Percentiles rank a stretch among this genome's conserved stretches.
phyloP scores from a whole-genome alignment of 768 basidiomycete species.

The Flagelloscypha sp. region DNA sequence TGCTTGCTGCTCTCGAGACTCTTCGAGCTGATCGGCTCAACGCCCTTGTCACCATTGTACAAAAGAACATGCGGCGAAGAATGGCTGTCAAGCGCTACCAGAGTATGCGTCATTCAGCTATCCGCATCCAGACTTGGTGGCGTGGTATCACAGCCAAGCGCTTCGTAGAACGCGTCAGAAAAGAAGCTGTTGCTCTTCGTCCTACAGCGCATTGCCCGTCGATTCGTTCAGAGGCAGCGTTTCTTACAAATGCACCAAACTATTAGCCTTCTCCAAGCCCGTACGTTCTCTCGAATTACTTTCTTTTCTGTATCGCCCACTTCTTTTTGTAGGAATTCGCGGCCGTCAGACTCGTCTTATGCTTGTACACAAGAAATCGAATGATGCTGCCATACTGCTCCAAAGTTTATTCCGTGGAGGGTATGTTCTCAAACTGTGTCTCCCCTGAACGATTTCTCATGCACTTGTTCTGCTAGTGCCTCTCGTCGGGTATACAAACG shows the following conservation, averaged over 20 bases:
- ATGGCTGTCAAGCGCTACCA: constrained; percentile 80
- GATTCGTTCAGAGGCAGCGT: constrained; percentile 63
- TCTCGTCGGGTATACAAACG: constrained; percentile 43
- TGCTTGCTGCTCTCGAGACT: constrained; percentile 93
- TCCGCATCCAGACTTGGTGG: constrained; percentile 93
- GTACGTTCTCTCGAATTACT: constrained; percentile 61
- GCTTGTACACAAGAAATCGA: constrained; percentile 47
- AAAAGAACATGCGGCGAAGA: constrained; percentile 91
- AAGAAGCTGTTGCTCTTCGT: constrained; percentile 64
- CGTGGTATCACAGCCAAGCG: constrained; percentile 73
- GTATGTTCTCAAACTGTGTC: constrained; percentile 39
- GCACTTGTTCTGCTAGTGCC: constrained; percentile 30
- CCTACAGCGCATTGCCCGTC: constrained; percentile 68
- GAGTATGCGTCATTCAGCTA: constrained; percentile 59
- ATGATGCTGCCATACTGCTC: constrained; percentile 58
- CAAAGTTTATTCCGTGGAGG: constrained; percentile 85
- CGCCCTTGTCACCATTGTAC: constrained; percentile 86
- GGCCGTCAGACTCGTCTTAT: constrained; percentile 60
- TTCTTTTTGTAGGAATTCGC: constrained; percentile 48
- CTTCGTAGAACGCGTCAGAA: constrained; percentile 61
- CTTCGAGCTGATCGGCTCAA: constrained; percentile 84
- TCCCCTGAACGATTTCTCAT: neutral
- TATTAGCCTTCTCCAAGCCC: constrained; percentile 72
- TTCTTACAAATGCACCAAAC: constrained; percentile 57
- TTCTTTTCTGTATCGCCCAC: neutral